These are phyloP conservation scores for Amanita exitialis DNA, from an alignment of 768 basidiomycete genomes.

Conservation along the genomic window DNA sequence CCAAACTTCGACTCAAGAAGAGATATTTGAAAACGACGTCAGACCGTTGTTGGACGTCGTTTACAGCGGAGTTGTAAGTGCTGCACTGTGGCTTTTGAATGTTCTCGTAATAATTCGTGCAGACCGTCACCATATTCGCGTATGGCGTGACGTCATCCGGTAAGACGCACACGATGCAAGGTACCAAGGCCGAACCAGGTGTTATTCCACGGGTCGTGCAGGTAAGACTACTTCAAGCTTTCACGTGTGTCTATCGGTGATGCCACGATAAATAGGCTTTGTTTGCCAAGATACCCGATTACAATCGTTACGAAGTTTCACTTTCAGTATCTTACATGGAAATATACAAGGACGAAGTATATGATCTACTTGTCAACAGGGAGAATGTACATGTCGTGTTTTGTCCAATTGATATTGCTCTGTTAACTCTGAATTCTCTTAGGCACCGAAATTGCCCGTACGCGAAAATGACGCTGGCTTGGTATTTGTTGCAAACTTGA, in stretches of 20 bases:
- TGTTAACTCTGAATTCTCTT: conserved; percentile 1
- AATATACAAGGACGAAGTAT: conserved; percentile 88
- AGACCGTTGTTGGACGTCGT: conserved; percentile 71
- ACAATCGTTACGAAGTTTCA: conserved; percentile 30
- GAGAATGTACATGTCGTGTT: conserved; percentile 40
- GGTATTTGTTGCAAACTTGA: conserved; percentile 47
- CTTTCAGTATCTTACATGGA: conserved; percentile 73
- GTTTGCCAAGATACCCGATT: conserved; percentile 36
- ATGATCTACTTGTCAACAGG: conserved; percentile 70
- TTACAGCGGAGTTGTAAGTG: conserved; percentile 62
- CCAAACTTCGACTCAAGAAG: conserved; percentile 56
- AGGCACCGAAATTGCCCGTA: conserved; percentile 45
- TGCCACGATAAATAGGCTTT: conserved; percentile 32
- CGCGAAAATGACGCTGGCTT: conserved; percentile 42
- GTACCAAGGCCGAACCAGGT: conserved; percentile 60
- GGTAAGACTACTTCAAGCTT: conserved; percentile 25
- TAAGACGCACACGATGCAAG: conserved; percentile 93
- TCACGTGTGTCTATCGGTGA: neutral
- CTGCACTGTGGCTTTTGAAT: neutral
- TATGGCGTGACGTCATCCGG: conserved; percentile 90
- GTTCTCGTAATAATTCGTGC: conserved; percentile 2
- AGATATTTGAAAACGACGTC: conserved; percentile 71
- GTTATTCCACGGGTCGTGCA: conserved; percentile 78
- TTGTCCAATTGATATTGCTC: neutral
- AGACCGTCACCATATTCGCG: conserved; percentile 84